Evolutionary conservation across 2,329 filamentous ascomycete species (phyloP).

Genomic region (Claviceps paspali): DNA sequence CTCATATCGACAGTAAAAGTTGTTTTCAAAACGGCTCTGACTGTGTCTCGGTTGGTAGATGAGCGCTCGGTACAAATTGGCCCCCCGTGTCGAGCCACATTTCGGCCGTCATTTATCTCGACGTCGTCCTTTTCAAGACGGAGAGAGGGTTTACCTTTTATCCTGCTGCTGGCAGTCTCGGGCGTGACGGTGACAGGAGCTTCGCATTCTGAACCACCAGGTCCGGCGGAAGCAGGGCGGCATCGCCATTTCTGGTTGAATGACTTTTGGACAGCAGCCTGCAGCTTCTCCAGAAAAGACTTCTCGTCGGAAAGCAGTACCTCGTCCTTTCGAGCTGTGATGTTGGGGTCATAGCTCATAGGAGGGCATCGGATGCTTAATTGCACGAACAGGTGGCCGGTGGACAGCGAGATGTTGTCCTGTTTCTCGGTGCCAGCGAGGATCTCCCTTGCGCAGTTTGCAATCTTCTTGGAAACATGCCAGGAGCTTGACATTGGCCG

Average conservation of each 20-base stretch:
- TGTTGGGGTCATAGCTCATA: slow-evolving; percentile 54
- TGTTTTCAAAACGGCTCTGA: slow-evolving; percentile 14
- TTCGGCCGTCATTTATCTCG: background rate
- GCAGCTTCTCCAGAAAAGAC: slow-evolving; percentile 29
- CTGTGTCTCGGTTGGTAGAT: background rate
- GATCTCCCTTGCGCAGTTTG: slow-evolving; percentile 36
- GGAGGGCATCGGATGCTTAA: slow-evolving; percentile 47
- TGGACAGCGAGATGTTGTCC: slow-evolving; percentile 7
- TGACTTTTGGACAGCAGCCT: slow-evolving; percentile 24
- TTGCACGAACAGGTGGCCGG: slow-evolving; percentile 43
- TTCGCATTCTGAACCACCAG: background rate
- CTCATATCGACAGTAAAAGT: slow-evolving; percentile 17
- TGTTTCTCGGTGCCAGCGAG: slow-evolving; percentile 11
- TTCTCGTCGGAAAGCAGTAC: slow-evolving; percentile 48
- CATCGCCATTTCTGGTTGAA: slow-evolving; percentile 15
- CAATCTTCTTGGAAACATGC: slow-evolving; percentile 39
- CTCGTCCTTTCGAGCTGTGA: slow-evolving; percentile 58
- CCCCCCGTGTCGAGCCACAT: background rate
- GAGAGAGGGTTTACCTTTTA: too few relatives aligned
- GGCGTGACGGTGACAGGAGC: background rate
- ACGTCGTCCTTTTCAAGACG: background rate
- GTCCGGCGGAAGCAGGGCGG: too few relatives aligned
- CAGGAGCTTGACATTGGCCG: slow-evolving; percentile 41
- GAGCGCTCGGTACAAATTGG: background rate
- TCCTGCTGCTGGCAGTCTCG: background rate